phyloP scores from a whole-genome alignment of 73 alveolate species.

The Tetrahymena borealis region DNA sequence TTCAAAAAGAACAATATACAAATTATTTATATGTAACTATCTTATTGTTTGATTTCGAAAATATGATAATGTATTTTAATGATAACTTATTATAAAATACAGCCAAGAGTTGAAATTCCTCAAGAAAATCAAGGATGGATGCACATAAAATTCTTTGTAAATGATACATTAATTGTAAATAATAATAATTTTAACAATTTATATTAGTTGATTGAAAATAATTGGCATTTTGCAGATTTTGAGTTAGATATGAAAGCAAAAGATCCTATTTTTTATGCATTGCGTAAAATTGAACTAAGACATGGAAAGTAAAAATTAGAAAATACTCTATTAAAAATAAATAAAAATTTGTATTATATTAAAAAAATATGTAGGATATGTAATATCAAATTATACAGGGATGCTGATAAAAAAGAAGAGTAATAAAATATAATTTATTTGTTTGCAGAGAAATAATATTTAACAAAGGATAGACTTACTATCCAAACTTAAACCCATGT shows the following conservation, averaged over 20 bases:
- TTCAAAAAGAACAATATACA: neutral
- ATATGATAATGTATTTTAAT: neutral
- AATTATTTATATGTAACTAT: neutral
- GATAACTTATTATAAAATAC: no score
- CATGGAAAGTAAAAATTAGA: neutral
- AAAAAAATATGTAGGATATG: neutral
- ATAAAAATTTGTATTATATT: neutral
- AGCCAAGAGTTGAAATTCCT: neutral
- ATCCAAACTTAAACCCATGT: no score
- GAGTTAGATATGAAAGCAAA: neutral
- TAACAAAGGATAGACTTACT: no score
- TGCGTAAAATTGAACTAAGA: neutral
- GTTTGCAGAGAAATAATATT: no score
- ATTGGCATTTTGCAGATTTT: neutral
- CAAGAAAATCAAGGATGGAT: neutral
- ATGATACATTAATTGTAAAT: neutral
- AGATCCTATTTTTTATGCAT: neutral
- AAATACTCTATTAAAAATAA: no score
- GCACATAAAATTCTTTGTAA: neutral
- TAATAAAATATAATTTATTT: no score
- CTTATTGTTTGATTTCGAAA: neutral
- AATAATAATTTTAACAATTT: neutral
- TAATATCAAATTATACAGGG: neutral
- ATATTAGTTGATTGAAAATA: neutral
- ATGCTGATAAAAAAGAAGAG: neutral